A percentile compares a stretch with the other conserved stretches of the same genome.
These are phyloP conservation scores for Telfairia occidentalis DNA, from an alignment of 331 rosid genomes.

Conservation along the genomic window DNA sequence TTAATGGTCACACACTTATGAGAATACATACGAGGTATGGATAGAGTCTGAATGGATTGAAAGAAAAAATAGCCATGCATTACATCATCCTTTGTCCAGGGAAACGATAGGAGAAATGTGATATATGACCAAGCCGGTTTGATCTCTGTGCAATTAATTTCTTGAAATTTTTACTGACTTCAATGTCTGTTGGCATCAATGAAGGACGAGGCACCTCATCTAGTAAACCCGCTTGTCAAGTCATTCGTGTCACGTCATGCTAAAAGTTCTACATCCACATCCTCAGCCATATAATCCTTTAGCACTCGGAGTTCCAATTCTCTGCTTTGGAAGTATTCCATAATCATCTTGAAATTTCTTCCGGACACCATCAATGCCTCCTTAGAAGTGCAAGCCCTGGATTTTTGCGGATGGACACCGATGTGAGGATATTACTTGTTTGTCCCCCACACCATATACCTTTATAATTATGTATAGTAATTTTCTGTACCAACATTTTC, in stretches of 20 bases:
- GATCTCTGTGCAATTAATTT: background rate
- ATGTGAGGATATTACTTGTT: background rate
- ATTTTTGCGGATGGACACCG: background rate
- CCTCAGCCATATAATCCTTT: slow-evolving; percentile 21
- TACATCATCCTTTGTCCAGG: background rate
- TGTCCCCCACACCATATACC: background rate
- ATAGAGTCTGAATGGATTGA: background rate
- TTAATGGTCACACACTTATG: no score
- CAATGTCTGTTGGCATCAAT: slow-evolving; percentile 12
- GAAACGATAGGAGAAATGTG: no score
- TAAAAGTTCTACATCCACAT: slow-evolving; percentile 22
- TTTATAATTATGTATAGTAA: background rate
- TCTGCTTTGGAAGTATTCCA: background rate
- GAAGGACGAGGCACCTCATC: slow-evolving; percentile 92
- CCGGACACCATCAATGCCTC: background rate
- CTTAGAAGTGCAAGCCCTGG: background rate
- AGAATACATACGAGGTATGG: no score
- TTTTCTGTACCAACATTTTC: background rate
- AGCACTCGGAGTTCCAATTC: background rate
- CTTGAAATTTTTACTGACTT: background rate
- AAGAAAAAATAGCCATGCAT: background rate
- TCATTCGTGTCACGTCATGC: slow-evolving; percentile 83
- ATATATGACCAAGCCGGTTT: background rate
- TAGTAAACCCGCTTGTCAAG: slow-evolving; percentile 78
- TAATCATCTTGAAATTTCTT: background rate